Conservation (phyloP, 805 yeast species). For the Grigorovia transvaalensis region DNA sequence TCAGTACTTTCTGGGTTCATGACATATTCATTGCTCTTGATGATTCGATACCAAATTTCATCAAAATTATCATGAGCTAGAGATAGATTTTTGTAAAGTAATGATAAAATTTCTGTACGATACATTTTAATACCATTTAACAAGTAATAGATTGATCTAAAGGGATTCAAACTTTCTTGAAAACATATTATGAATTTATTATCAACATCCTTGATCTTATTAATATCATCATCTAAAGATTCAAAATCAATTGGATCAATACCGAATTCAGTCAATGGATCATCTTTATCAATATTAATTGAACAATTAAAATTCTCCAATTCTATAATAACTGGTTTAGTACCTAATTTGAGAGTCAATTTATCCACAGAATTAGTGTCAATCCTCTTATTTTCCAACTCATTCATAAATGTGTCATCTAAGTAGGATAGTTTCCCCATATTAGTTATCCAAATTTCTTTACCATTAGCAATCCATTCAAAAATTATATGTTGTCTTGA, state of each 20-base stretch:
- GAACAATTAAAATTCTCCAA: constrained; percentile 4
- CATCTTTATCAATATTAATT: constrained; percentile 5
- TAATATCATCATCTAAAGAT: background rate
- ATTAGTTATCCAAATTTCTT: constrained; percentile 19
- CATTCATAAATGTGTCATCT: background rate
- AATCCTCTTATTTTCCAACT: background rate
- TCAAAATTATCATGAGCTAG: background rate
- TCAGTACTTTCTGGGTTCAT: background rate
- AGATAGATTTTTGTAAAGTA: background rate
- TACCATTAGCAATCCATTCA: constrained; percentile 3
- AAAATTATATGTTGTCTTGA: constrained; percentile 21
- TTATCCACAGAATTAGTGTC: background rate
- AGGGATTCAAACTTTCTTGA: background rate
- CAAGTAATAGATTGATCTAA: background rate
- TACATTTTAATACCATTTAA: background rate
- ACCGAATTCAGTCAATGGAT: background rate
- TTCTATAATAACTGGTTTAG: constrained; percentile 10
- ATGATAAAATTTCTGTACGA: background rate
- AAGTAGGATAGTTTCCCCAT: background rate
- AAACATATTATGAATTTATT: background rate
- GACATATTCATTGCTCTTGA: background rate
- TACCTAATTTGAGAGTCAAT: constrained; percentile 13
- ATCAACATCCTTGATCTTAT: background rate
- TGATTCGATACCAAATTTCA: background rate
- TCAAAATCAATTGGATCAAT: background rate